Evolutionary conservation across 176 grass and related monocot species (phyloP).

Genomic region (Elymus sibiricus): DNA sequence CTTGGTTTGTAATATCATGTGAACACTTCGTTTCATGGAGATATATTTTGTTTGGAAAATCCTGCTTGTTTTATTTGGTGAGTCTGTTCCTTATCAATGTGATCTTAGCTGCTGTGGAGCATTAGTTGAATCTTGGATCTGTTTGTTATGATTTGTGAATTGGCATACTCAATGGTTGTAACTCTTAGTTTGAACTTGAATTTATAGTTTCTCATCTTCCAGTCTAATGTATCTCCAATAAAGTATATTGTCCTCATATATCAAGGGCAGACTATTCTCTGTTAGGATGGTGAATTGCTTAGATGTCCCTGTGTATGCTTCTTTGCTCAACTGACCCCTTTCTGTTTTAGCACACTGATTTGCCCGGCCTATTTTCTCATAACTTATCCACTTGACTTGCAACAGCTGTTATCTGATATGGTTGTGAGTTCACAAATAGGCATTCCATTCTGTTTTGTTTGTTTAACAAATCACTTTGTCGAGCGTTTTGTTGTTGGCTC

Average conservation of each 20-base stretch:
- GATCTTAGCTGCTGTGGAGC: background rate
- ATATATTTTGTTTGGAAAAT: background rate
- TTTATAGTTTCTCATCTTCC: background rate
- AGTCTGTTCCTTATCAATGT: background rate
- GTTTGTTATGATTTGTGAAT: background rate
- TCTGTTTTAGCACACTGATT: background rate
- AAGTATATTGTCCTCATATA: background rate
- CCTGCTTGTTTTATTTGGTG: background rate
- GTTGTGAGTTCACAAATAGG: background rate
- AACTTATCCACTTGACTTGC: background rate
- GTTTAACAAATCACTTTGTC: conserved; percentile 5
- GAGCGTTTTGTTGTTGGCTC: background rate
- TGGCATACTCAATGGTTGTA: background rate
- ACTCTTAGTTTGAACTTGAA: background rate
- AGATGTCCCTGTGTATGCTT: background rate
- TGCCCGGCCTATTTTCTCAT: background rate
- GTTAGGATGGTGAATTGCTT: background rate
- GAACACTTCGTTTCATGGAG: background rate
- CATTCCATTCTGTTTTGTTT: background rate
- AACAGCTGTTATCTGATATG: background rate
- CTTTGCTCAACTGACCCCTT: background rate
- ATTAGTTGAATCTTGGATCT: background rate
- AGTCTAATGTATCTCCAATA: background rate
- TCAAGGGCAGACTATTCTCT: background rate
- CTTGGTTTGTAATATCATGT: background rate